phyloP scores from a whole-genome alignment of 768 basidiomycete genomes.

The Pholiota microspora region DNA sequence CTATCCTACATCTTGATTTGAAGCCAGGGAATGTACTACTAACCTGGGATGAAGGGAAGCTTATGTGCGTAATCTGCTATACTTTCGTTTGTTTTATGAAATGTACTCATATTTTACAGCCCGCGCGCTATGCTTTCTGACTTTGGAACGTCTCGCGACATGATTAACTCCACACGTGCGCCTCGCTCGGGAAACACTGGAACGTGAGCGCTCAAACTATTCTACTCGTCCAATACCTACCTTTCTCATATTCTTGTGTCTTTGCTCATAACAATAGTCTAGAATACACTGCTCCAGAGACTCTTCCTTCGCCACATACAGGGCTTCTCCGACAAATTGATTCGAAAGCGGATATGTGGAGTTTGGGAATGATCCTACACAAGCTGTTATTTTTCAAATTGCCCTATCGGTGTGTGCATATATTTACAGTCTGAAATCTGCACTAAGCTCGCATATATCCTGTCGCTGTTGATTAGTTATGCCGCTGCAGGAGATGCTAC shows the following conservation, averaged over 20 bases:
- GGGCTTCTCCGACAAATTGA: conserved; percentile 71
- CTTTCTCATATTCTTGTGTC: not conserved
- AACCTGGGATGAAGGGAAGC: conserved; percentile 84
- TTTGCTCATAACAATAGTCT: conserved; percentile 41
- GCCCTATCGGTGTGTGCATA: conserved; percentile 63
- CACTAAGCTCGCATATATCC: not conserved
- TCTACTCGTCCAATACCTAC: not conserved
- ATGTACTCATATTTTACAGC: conserved; percentile 23
- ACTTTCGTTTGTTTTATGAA: not conserved
- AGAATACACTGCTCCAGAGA: conserved; percentile 89
- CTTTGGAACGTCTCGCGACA: conserved; percentile 92
- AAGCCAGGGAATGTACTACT: conserved; percentile 93
- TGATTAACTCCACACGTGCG: conserved; percentile 64
- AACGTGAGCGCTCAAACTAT: conserved; percentile 60
- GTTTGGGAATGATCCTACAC: conserved; percentile 93
- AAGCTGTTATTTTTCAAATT: conserved; percentile 89
- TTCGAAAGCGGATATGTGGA: conserved; percentile 96
- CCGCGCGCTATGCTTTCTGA: conserved; percentile 95
- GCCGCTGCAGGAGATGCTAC: conserved; percentile 58
- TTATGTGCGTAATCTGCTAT: conserved; percentile 56
- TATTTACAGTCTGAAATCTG: too few species aligned
- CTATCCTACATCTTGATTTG: conserved; percentile 89
- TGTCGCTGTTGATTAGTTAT: conserved; percentile 36
- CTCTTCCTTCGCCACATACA: conserved; percentile 64
- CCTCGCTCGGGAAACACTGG: conserved; percentile 90